Evolutionary conservation across 164 flowering plant species (phyloP).

Genomic region (Stephania japonica): DNA sequence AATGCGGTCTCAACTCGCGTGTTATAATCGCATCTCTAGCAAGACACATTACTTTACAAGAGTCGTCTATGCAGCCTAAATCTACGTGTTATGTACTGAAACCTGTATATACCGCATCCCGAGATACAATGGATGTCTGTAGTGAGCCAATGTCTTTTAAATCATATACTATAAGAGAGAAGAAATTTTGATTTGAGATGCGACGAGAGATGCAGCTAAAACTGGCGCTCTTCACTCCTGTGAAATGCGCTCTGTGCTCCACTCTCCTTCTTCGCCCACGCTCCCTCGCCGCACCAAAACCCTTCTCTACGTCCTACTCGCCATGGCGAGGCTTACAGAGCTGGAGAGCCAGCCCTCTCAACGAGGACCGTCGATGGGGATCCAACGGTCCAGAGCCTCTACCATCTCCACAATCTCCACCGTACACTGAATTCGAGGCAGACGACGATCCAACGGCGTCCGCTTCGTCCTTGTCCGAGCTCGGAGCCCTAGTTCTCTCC

Average conservation of each 20-base stretch:
- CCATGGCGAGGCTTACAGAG: conserved; percentile 64
- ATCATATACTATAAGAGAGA: too few species aligned
- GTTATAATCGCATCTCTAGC: too few species aligned
- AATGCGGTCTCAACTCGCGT: too few species aligned
- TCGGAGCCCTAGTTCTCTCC: conserved; percentile 75
- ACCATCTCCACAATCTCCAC: not conserved
- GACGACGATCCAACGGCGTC: conserved; percentile 16
- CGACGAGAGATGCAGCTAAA: not conserved
- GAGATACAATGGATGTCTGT: too few species aligned
- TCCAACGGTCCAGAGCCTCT: conserved; percentile 47
- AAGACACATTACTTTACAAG: too few species aligned
- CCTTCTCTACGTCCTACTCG: conserved; percentile 14
- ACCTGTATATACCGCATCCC: too few species aligned
- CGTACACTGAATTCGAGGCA: too few species aligned
- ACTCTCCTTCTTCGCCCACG: not conserved
- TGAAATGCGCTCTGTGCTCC: not conserved
- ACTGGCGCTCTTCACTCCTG: not conserved
- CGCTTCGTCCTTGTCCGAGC: conserved; percentile 66
- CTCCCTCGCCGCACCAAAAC: conserved; percentile 1
- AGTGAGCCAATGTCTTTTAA: too few species aligned
- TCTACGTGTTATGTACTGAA: too few species aligned
- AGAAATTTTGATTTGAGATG: too few species aligned
- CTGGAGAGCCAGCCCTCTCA: conserved; percentile 62
- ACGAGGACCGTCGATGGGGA: conserved; percentile 65
- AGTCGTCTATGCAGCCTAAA: too few species aligned